phyloP scores from a whole-genome alignment of 2,329 filamentous ascomycete genomes.

The Albophoma yamanashiensis region DNA sequence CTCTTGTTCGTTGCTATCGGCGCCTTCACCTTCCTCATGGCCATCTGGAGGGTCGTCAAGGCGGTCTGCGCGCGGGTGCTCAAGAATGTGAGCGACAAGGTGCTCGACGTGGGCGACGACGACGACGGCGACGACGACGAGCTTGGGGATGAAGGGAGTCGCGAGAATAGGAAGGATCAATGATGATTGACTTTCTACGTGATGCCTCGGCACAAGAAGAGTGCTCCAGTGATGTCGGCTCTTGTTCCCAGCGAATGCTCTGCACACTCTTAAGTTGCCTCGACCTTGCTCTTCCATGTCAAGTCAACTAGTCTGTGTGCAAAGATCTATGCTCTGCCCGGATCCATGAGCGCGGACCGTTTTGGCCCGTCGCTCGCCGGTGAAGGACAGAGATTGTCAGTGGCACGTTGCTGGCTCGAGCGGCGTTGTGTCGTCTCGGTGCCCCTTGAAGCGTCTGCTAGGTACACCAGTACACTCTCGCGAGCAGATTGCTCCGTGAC shows the following conservation, averaged over 20 bases:
- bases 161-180: slow-evolving; percentile 23
- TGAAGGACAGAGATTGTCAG: slow-evolving; percentile 19
- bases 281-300: slow-evolving; percentile 61
- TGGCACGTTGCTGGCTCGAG: slow-evolving; percentile 10
- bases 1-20: slow-evolving; percentile 73
- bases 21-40: slow-evolving; percentile 70
- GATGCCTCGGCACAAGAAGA: neutral
- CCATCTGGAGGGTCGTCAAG: slow-evolving; percentile 73
- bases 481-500: slow-evolving; percentile 15
- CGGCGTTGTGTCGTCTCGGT: slow-evolving; percentile 17
- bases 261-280: slow-evolving; percentile 99
- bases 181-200: slow-evolving; percentile 8
- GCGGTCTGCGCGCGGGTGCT: slow-evolving; percentile 63
- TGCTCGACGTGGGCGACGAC: slow-evolving; percentile 67
- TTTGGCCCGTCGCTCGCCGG: slow-evolving; percentile 31
- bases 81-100: slow-evolving; percentile 65
- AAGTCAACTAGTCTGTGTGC: slow-evolving; percentile 97
- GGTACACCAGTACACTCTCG: slow-evolving; percentile 20
- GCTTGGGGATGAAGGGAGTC: slow-evolving; percentile 30
- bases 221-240: neutral
- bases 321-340: slow-evolving; percentile 52
- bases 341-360: slow-evolving; percentile 35
- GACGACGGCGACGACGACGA: slow-evolving; percentile 46
- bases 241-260: slow-evolving; percentile 8
- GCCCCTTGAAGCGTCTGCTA: slow-evolving; percentile 21